Evolutionary conservation across 2,329 filamentous ascomycete species (phyloP), one percentile per base, ranked within the genome.

Genomic region (Paramyrothecium roridum): DNA sequence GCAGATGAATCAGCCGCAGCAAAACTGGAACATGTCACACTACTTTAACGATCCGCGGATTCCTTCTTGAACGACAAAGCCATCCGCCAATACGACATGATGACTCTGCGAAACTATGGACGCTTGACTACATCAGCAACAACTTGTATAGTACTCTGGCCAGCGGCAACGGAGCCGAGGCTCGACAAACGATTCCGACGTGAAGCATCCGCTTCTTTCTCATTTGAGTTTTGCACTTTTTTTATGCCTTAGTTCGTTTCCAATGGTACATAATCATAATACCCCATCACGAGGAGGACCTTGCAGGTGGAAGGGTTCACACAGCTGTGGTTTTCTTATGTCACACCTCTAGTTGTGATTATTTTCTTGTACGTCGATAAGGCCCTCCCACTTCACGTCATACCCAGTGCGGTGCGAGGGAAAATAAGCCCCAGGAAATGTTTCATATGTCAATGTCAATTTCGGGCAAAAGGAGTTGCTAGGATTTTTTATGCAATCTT

Each of bases 251-350:
- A 43, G 45, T 53, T 26, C 16, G 52, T 57, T 61, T 59, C 61
- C 58, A 54, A 61, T 61, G 65, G 57, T 67, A 65, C 61, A 68
- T 68, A 68, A 68, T 68, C 66, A 68, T 68, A 68, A 68, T 68
- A 66, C 64, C 65, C 63, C 63, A 61, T 59, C 55, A 61, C 3
- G 52, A 43, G 37, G 37, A 43, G 37, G 37, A 43, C n/a, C 37
- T 43, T 43, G 37, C 37, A 16, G 13, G 37, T 19, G 37, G 37
- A 43, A 19, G 37, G 16, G 37, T 16, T 43, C 7, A 17, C 37
- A 43, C 37, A 17, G 37, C 16, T 19, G 37, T 43, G 37, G 37
- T 19, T 19, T 43, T 13, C 13, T 17, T 19, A 13, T 43, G 7
- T 43, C 26, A 30, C 26, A n/a, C 26, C 26, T 46, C 16, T 49